Base-by-base conservation (phyloP, 2,329 filamentous ascomycete species). In the Fusarium sp. region DNA sequence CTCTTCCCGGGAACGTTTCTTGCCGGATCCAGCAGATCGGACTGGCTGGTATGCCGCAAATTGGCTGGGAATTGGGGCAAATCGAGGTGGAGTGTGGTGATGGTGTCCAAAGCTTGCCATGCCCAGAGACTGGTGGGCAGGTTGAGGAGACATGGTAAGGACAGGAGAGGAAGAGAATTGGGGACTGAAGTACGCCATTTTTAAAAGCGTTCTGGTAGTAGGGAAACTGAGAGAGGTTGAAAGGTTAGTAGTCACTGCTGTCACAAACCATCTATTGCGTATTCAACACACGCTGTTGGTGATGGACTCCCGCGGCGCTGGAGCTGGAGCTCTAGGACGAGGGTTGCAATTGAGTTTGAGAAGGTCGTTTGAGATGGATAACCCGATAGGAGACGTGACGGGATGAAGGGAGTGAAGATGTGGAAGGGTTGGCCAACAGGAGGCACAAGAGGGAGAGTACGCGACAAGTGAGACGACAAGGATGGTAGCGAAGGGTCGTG, bases 1-100 rank as follows among this genome's bases (percentile, higher is more conserved):
- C 81, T 95, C 93, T 78, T 93, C 92, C 79, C 93, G 89, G 71
- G 92, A 94, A 75, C 93, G 91, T 84, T 95, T 95, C 80, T 92
- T 91, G 74, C 93, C 92, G 67, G 78, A 73, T 29, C 73, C 67
- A n/a, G 75, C 64, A 46, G 70, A 59, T 33, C 77, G 75, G 20
- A 65, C 84, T 81, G 83, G 67, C 33, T 75, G 71, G 62, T 56
- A 56, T 51, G 71, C 63, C 61, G 69, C 66, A 70, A 72, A 73
- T 53, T 75, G 67, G 59, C 64, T 74, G 35, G 75, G 51, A 58
- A 68, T 66, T 53, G 74, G 56, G 64, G 71, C 74, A 69, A 78
- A 79, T 70, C 74, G 76, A 66, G 75, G 69, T 55, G 74, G 64
- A 63, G 75, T 57, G 44, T 78, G 70, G 35, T 75, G 72, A 46